These are phyloP conservation scores for Colletotrichum orchidophilum DNA, from an alignment of 2,329 filamentous ascomycete genomes.

Conservation along the genomic window DNA sequence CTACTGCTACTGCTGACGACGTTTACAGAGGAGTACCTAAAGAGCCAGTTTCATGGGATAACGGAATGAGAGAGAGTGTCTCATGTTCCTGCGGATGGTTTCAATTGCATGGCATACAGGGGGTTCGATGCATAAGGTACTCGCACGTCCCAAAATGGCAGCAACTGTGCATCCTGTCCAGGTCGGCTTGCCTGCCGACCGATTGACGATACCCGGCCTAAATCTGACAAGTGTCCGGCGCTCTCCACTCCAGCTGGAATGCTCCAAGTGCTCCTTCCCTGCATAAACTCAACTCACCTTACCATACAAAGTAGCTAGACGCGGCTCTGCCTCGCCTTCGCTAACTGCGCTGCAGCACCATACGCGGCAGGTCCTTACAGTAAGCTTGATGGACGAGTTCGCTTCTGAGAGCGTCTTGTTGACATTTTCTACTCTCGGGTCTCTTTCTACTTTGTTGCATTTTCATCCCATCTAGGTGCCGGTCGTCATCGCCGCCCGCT, in stretches of 20 bases:
- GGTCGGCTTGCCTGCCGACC: constrained; percentile 17
- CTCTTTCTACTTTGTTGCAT: constrained; percentile 28
- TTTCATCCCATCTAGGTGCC: constrained; percentile 32
- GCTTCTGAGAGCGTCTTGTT: constrained; percentile 11
- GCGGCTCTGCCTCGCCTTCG: background rate
- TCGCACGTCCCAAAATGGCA: constrained; percentile 17
- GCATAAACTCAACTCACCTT: constrained; percentile 12
- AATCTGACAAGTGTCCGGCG: constrained; percentile 1
- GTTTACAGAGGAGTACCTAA: background rate
- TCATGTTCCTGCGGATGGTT: constrained; percentile 29
- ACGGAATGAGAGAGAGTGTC: constrained; percentile 20
- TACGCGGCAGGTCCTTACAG: background rate
- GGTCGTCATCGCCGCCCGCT: constrained; percentile 55
- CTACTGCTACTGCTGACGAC: background rate
- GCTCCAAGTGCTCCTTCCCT: constrained; percentile 28
- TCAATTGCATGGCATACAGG: constrained; percentile 29
- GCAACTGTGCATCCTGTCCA: constrained; percentile 13
- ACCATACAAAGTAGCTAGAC: background rate
- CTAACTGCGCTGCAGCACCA: too few species aligned
- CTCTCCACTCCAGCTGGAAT: constrained; percentile 26
- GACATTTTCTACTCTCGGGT: constrained; percentile 10
- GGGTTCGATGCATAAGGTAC: constrained; percentile 13
- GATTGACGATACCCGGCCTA: constrained; percentile 14
- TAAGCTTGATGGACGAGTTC: background rate
- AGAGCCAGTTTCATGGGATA: constrained; percentile 11